Percentiles rank a stretch among this genome's conserved stretches.
These are phyloP conservation scores for Oryza punctata DNA, from an alignment of 176 grass and related monocot species.

Conservation along the genomic window DNA sequence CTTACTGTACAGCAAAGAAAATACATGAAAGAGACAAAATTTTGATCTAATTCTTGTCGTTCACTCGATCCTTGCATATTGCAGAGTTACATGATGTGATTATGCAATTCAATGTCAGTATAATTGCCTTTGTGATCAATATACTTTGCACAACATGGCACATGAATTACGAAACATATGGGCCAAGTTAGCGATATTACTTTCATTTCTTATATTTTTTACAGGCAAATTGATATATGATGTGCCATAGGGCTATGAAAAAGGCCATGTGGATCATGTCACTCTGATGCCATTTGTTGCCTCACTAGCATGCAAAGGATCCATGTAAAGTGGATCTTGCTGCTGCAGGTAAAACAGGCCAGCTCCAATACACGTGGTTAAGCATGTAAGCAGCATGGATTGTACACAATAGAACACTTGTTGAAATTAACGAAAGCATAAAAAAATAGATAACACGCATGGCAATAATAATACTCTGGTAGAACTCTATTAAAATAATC, in stretches of 20 bases:
- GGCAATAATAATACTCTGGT: background rate
- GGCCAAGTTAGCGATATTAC: background rate
- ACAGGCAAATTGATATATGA: background rate
- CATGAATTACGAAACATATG: background rate
- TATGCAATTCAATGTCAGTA: background rate
- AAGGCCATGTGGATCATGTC: background rate
- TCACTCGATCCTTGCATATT: background rate
- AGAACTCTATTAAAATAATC: background rate
- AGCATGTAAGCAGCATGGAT: background rate
- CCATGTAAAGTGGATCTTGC: background rate
- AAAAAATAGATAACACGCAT: background rate
- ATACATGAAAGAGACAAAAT: constrained; percentile 28
- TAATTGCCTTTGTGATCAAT: background rate
- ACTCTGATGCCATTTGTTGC: background rate
- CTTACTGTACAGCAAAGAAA: constrained; percentile 24
- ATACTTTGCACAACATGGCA: background rate
- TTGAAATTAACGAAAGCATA: background rate
- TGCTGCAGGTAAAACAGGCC: background rate
- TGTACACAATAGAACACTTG: background rate
- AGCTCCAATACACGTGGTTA: background rate
- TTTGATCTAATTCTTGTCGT: constrained; percentile 22
- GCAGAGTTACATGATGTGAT: background rate
- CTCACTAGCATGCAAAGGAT: background rate
- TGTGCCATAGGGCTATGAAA: background rate
- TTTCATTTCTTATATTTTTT: background rate